These are phyloP conservation scores for Nicotiana rustica DNA, from an alignment of 305 asterid species.

Conservation along the genomic window DNA sequence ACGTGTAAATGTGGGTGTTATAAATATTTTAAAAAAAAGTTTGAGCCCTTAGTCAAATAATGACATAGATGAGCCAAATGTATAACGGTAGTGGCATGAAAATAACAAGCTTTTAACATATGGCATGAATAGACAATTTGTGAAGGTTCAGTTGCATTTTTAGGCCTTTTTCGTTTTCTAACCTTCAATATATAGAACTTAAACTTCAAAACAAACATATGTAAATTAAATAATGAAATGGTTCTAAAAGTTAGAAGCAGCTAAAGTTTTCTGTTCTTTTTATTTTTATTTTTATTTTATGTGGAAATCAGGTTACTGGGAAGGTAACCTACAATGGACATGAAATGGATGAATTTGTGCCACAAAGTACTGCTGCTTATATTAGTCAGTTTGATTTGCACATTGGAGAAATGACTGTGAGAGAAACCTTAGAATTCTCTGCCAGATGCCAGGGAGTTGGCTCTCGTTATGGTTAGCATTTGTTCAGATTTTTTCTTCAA, in stretches of 20 bases:
- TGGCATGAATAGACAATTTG: too few species aligned
- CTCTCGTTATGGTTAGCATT: constrained; percentile 69
- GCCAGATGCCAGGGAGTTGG: constrained; percentile 95
- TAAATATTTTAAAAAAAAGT: too few species aligned
- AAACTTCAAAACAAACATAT: background rate
- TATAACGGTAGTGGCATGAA: too few species aligned
- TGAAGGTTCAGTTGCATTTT: too few species aligned
- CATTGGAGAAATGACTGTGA: constrained; percentile 85
- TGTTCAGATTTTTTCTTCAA: background rate
- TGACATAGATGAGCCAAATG: too few species aligned
- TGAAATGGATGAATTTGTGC: constrained; percentile 71
- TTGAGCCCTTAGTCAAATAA: too few species aligned
- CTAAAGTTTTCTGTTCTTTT: background rate
- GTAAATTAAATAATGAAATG: background rate
- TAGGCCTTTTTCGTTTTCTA: too few species aligned
- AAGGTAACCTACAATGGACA: constrained; percentile 81
- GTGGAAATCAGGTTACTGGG: constrained; percentile 56
- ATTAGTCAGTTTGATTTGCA: constrained; percentile 80
- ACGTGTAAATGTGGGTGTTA: too few species aligned
- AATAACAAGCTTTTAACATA: too few species aligned
- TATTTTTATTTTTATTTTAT: background rate
- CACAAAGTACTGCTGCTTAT: constrained; percentile 78
- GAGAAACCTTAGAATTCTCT: constrained; percentile 83
- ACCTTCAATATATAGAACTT: background rate
- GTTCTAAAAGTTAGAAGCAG: background rate